These are phyloP conservation scores for Arbutus unedo DNA, from an alignment of 148 eudicot species.

Conservation along the genomic window DNA sequence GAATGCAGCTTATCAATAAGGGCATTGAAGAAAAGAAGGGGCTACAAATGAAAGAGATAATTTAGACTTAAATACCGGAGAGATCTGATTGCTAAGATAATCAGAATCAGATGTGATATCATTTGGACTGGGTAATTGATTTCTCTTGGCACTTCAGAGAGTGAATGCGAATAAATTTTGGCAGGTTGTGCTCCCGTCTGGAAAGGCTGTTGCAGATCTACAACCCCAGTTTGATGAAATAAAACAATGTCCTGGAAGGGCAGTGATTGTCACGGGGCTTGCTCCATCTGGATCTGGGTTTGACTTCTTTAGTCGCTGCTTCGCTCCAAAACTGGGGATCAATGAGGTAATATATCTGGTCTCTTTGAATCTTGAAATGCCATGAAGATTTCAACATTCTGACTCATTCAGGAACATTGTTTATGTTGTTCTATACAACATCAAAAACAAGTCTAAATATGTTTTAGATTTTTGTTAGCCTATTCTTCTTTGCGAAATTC, in stretches of 20 bases:
- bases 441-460: background rate
- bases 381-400: no score
- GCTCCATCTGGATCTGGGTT: constrained; percentile 62
- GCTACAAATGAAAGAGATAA: background rate
- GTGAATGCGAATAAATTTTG: constrained; percentile 3
- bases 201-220: constrained; percentile 46
- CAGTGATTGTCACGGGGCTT: constrained; percentile 58
- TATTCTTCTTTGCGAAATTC: constrained; percentile 58
- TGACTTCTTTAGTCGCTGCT: constrained; percentile 72
- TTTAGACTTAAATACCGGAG: background rate
- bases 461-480: constrained; percentile 57
- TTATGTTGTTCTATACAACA: background rate
- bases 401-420: background rate
- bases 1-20: background rate
- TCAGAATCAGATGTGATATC: background rate
- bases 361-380: background rate
- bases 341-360: constrained; percentile 42
- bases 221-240: constrained; percentile 53
- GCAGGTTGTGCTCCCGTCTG: constrained; percentile 67
- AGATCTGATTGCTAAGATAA: background rate
- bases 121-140: background rate
- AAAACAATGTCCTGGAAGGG: constrained; percentile 48
- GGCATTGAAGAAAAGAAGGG: background rate
- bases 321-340: constrained; percentile 62
- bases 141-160: background rate